A percentile compares a stretch with the other conserved stretches of the same genome.
These are phyloP conservation scores for Phyllosticta citriasiana DNA, from an alignment of 2,329 filamentous ascomycete genomes.

Conservation along the genomic window DNA sequence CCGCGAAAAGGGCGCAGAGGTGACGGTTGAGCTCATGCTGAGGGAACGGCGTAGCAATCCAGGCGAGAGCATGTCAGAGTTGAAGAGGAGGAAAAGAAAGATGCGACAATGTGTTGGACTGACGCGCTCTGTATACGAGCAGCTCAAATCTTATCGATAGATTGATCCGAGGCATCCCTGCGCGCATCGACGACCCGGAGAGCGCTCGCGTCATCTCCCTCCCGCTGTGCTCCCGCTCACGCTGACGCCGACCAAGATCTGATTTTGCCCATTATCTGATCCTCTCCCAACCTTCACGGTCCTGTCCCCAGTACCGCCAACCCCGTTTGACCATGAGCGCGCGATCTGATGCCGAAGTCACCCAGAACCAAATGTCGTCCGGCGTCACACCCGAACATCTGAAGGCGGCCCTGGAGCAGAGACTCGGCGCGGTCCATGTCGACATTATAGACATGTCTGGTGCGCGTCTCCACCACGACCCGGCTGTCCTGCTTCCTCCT, in stretches of 20 bases:
- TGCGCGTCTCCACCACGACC: conserved; percentile 32
- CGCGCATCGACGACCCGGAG: background rate
- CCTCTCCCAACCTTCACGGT: background rate
- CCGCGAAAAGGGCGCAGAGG: conserved; percentile 51
- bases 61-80: conserved; percentile 15
- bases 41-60: conserved; percentile 24
- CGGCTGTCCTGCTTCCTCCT: background rate
- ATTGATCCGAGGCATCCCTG: background rate
- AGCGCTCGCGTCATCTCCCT: conserved; percentile 1
- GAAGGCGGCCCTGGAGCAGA: conserved; percentile 56
- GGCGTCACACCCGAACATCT: conserved; percentile 66
- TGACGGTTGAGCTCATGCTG: conserved; percentile 31
- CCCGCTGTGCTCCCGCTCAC: conserved; percentile 3
- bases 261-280: conserved; percentile 10
- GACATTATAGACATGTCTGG: conserved; percentile 89
- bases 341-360: conserved; percentile 31
- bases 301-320: background rate
- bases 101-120: background rate
- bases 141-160: conserved; percentile 1
- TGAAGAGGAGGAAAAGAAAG: background rate
- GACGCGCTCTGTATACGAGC: background rate
- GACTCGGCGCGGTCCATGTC: conserved; percentile 66
- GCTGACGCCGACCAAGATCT: conserved; percentile 6
- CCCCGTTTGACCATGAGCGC: conserved; percentile 30
- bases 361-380: conserved; percentile 44